Evolutionary conservation across 108 stramenopile species (phyloP).

Genomic region (Stephanodiscus minutulus): DNA sequence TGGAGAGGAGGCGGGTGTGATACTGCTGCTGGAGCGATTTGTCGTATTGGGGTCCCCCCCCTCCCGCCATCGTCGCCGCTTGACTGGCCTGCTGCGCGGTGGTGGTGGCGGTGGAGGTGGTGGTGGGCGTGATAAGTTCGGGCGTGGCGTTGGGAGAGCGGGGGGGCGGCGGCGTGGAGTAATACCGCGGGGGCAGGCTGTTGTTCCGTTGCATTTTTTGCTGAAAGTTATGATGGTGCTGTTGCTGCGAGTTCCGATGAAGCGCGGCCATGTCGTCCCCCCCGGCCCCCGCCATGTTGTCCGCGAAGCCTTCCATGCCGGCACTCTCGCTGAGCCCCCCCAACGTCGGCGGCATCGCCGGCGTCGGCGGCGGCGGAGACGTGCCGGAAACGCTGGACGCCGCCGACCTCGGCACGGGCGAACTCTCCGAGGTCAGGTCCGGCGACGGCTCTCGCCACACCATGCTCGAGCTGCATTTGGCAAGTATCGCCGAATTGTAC

Average conservation of each 20-base stretch:
- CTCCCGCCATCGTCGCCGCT: not conserved
- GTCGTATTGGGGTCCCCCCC: constrained; percentile 2
- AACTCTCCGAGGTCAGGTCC: not conserved
- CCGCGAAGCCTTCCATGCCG: not conserved
- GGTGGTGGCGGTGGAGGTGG: not conserved
- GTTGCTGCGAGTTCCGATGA: not conserved
- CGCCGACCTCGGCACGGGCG: not conserved
- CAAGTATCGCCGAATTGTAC: not conserved
- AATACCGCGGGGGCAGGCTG: not conserved
- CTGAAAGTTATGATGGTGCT: not conserved
- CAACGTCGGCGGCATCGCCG: constrained; percentile 9
- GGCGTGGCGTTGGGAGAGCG: not conserved
- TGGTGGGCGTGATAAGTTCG: not conserved
- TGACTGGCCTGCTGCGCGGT: constrained; percentile 4
- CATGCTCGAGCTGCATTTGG: constrained; percentile 6
- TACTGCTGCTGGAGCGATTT: constrained; percentile 29
- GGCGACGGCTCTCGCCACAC: constrained; percentile 1
- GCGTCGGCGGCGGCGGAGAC: constrained; percentile 3
- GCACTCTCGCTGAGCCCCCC: constrained; percentile 29
- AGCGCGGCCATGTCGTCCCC: not conserved
- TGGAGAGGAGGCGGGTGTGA: constrained; percentile 32
- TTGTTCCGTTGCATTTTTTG: not conserved
- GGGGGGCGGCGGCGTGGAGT: not conserved
- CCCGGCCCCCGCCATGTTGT: not conserved
- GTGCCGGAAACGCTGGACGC: not conserved